Percentiles rank a stretch among this genome's conserved stretches.
Evolutionary conservation across 164 flowering plant species (phyloP).

Genomic region (Brasenia schreberi): DNA sequence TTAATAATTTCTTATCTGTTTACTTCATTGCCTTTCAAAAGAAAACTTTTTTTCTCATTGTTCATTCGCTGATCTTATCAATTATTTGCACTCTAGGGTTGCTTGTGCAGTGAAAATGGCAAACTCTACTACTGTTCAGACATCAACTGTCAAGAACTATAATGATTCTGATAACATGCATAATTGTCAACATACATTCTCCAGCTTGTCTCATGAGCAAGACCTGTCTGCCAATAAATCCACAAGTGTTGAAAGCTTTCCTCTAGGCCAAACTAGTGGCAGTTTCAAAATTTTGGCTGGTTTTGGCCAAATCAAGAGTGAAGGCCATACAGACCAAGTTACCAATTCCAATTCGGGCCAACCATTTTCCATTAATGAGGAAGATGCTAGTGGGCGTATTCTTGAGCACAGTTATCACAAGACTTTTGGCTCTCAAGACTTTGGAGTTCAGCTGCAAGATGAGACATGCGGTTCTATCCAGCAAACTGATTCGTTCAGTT

Average conservation of each 20-base stretch:
- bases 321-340: constrained; percentile 21
- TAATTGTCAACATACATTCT: constrained; percentile 73
- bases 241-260: constrained; percentile 70
- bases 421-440: constrained; percentile 35
- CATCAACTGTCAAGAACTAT: constrained; percentile 52
- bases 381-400: constrained; percentile 31
- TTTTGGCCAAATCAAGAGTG: constrained; percentile 8
- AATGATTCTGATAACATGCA: constrained; percentile 62
- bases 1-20: background rate
- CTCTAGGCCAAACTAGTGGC: constrained; percentile 62
- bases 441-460: constrained; percentile 21
- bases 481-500: constrained; percentile 52
- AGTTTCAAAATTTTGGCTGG: constrained; percentile 55
- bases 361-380: constrained; percentile 13
- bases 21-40: background rate
- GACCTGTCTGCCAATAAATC: constrained; percentile 71
- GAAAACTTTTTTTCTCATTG: too few species aligned
- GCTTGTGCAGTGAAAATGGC: constrained; percentile 79
- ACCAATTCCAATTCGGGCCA: constrained; percentile 14
- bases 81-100: constrained; percentile 46
- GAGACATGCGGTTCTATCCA: constrained; percentile 15
- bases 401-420: constrained; percentile 28
- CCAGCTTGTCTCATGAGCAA: constrained; percentile 72
- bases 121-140: constrained; percentile 42
- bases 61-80: too few species aligned